Conservation (phyloP, 1,284 basidiomycete genomes). For the Porogramme epimiltina region DNA sequence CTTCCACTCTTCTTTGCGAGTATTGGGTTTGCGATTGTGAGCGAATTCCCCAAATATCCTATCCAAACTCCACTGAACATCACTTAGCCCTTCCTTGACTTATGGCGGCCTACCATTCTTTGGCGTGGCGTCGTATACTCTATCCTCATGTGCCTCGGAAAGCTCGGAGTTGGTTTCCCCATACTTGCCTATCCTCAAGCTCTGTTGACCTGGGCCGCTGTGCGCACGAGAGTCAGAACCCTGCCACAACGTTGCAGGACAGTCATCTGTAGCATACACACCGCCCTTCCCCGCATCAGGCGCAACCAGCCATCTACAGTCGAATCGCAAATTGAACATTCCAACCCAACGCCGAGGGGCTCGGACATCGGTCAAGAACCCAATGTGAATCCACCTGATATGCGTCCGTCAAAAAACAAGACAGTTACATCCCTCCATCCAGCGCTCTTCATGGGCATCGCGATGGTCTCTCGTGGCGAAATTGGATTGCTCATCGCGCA, state of each 20-base stretch:
- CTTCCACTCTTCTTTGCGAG: constrained; percentile 57
- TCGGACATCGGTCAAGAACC: no score
- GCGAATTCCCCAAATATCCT: no score
- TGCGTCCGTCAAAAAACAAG: background rate
- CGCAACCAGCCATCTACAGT: no score
- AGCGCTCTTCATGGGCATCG: constrained; percentile 34
- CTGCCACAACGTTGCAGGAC: no score
- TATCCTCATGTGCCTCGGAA: constrained; percentile 50
- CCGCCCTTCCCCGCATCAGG: no score
- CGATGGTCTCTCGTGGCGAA: constrained; percentile 55
- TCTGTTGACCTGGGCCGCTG: background rate
- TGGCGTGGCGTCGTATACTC: constrained; percentile 54
- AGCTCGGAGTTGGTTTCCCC: constrained; percentile 34
- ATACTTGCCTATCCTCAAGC: constrained; percentile 18
- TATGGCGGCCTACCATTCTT: constrained; percentile 46
- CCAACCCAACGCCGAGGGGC: no score
- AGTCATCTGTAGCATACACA: no score
- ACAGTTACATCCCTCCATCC: constrained; percentile 12
- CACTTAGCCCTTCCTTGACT: constrained; percentile 46
- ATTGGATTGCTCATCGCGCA: constrained; percentile 48
- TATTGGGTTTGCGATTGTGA: constrained; percentile 51
- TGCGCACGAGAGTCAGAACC: background rate
- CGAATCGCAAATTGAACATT: no score
- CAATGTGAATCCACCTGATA: no score
- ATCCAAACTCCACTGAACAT: background rate